Base-by-base conservation (phyloP, 2,329 filamentous ascomycete species). In the Ophioceras dolichostomum region DNA sequence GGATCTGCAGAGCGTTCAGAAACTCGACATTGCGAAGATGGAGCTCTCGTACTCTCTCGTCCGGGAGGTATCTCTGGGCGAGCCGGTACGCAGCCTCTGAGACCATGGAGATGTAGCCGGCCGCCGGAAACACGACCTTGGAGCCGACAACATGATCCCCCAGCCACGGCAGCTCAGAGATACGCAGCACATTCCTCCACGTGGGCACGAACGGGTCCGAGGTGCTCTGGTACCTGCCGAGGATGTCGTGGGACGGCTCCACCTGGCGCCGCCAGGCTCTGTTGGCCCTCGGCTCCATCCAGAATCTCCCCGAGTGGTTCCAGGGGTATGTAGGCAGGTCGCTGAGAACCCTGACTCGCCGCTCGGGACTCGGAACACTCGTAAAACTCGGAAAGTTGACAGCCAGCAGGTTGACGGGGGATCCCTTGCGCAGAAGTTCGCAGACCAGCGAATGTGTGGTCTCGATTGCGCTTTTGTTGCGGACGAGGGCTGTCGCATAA, bases 301-400 rank as follows among this genome's bases (percentile, higher is more conserved):
- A 69, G 48, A 65, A 67, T 4, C 22, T 12, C 14, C 13, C 18
- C 38, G 53, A 52, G 41, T 64, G 55, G 31, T 64, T 58, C 57
- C 61, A 68, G 2, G 61, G 48, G 38, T 68, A 70, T 3, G 59
- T 53, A 1, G 59, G 56, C 18, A 70, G 52, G 43, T 68, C 63
- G 1, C 54, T 53, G 3, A 67, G 43, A 4, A 64, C 31, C 8
- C 17, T 8, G 12, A 41, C 24, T n/a, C n/a, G n/a, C n/a, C n/a
- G n/a, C n/a, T n/a, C n/a, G n/a, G n/a, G n/a, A n/a, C n/a, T n/a
- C n/a, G n/a, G n/a, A n/a, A n/a, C n/a, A n/a, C n/a, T n/a, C n/a
- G n/a, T n/a, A n/a, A n/a, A n/a, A n/a, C n/a, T n/a, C 12, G 29
- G 27, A 17, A 27, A 30, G 28, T 50, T 49, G 39, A 46, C 39